A percentile compares a stretch with the other conserved stretches of the same genome.
Evolutionary conservation across 768 basidiomycete genomes (phyloP).

Genomic region (Nidularia pulvinata): DNA sequence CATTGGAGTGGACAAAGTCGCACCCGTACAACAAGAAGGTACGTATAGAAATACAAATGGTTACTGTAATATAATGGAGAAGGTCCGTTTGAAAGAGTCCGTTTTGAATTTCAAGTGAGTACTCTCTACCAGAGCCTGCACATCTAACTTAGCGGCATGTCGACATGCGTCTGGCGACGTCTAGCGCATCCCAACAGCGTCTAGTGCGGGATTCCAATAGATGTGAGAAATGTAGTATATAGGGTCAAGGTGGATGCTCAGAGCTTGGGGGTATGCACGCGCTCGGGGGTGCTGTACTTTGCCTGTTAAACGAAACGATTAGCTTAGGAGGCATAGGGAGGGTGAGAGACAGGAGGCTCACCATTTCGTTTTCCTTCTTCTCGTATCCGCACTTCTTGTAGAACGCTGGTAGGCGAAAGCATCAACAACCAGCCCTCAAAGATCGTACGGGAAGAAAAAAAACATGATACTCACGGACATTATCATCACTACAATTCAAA

Average conservation of each 20-base stretch:
- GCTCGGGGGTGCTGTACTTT: conserved; percentile 1
- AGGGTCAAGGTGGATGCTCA: background rate
- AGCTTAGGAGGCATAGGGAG: background rate
- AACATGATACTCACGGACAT: conserved; percentile 72
- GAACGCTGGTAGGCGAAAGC: conserved; percentile 60
- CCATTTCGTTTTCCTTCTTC: conserved; percentile 96
- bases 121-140: too few species aligned
- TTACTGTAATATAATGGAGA: too few species aligned
- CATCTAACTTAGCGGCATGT: too few species aligned
- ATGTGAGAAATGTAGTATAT: too few species aligned
- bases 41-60: too few species aligned
- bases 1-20: too few species aligned
- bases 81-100: too few species aligned
- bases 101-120: too few species aligned
- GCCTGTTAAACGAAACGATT: background rate
- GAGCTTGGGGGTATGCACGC: conserved; percentile 14
- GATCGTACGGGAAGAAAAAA: conserved; percentile 2
- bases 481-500: conserved; percentile 88
- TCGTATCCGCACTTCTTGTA: conserved; percentile 95
- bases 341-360: conserved; percentile 17
- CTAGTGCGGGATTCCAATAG: too few species aligned
- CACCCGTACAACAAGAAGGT: too few species aligned
- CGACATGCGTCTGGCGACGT: too few species aligned
- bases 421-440: conserved; percentile 3
- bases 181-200: too few species aligned